Evolutionary conservation across 2,329 filamentous ascomycete species (phyloP), one percentile per base, ranked within the genome.

Genomic region (Lasiodiplodia theobromae): DNA sequence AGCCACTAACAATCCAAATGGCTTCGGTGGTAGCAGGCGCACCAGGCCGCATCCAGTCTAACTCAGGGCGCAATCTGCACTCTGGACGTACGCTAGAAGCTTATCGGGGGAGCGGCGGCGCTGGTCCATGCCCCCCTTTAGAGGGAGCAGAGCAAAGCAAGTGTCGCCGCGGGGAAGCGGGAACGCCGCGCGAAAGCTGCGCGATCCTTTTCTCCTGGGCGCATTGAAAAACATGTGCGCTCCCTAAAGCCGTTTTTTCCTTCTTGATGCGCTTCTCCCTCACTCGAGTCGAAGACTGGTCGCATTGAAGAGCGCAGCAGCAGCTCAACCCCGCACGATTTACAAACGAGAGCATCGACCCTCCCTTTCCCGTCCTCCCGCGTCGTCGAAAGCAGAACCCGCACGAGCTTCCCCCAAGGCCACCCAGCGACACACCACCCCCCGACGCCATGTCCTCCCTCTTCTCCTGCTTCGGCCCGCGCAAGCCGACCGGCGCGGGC

Each of bases 381-480:
- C 44, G 18, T 47, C 18, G 44, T 21, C 44, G 18, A 47, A 18
- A 18, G 37, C 37, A 40, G 25, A 16, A 47, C 16, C 37, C 44
- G 44, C 18, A 47, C 44, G 44, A 47, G 44, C 44, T 47, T 14
- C 37, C 12, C 44, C 18, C 37, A n/a, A 28, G n/a, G 37, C 21
- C 31, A 40, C 10, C 56, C n/a, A 60, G 34, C 56, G 18, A n/a
- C 37, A 60, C 25, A 3, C 12, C 53, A 37, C n/a, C n/a, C 53
- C 23, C 18, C 57, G 25, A 28, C 23, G 40, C 31, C 8, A 64
- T 64, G 60, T 21, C 60, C 5, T 52, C 47, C 2, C 47, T 64
- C n/a, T 64, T 64, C 28, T 64, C 60, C 31, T 52, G 60, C 47
- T 64, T 64, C 44, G 28, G 31, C 28, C 60, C 44, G 47, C 60